Percentiles rank a stretch among this genome's conserved stretches.
phyloP scores from a whole-genome alignment of 1,284 basidiomycete species.

The Pholiota adiposa region DNA sequence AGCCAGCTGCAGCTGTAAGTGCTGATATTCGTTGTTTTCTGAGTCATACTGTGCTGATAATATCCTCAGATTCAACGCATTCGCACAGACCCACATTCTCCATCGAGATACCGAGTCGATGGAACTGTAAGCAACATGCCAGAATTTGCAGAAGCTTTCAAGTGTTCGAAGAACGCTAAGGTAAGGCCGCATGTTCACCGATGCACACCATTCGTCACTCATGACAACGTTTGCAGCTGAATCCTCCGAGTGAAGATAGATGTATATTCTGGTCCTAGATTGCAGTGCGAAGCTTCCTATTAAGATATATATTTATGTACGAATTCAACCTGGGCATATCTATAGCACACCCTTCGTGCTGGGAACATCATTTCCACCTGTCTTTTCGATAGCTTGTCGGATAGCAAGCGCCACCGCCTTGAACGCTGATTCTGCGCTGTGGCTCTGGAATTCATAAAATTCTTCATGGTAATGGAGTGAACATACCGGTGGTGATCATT shows the following conservation, averaged over 20 bases:
- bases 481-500: slow-evolving; percentile 97
- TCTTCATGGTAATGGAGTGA: neutral
- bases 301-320: slow-evolving; percentile 17
- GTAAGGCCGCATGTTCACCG: slow-evolving; percentile 37
- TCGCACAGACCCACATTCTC: slow-evolving; percentile 89
- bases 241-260: slow-evolving; percentile 66
- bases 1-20: slow-evolving; percentile 72
- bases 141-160: slow-evolving; percentile 80
- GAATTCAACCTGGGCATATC: slow-evolving; percentile 5
- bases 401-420: slow-evolving; percentile 97
- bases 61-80: slow-evolving; percentile 68
- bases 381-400: slow-evolving; percentile 89
- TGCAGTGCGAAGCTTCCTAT: slow-evolving; percentile 3
- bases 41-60: neutral
- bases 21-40: neutral
- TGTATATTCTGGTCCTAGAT: slow-evolving; percentile 68
- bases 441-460: neutral
- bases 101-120: slow-evolving; percentile 76
- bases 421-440: slow-evolving; percentile 94
- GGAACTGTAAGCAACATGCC: slow-evolving; percentile 83
- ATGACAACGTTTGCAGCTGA: slow-evolving; percentile 45
- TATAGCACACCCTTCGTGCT: slow-evolving; percentile 94
- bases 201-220: neutral
- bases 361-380: slow-evolving; percentile 91
- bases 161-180: slow-evolving; percentile 72